These are phyloP conservation scores for Ustilago shanxiensis DNA, from an alignment of 1,284 basidiomycete species.

Conservation along the genomic window DNA sequence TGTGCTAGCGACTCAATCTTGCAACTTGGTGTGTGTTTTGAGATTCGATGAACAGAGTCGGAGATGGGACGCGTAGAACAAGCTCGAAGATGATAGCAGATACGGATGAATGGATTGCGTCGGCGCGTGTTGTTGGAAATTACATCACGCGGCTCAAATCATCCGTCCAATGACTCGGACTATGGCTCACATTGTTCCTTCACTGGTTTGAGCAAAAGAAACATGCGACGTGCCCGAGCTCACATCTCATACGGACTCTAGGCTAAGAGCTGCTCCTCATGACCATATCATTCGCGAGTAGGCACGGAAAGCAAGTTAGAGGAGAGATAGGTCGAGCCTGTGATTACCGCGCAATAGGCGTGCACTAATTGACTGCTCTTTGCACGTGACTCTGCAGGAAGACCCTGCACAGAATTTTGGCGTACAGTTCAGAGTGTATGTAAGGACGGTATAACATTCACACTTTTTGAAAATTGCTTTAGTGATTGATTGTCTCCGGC, in stretches of 20 bases:
- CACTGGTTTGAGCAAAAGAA: not conserved
- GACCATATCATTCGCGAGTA: not conserved
- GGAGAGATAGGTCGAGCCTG: not conserved
- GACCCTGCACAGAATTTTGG: conserved; percentile 29
- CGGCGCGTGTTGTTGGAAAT: conserved; percentile 23
- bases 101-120: not conserved
- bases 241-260: too few relatives aligned
- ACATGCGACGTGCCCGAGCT: too few relatives aligned
- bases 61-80: not conserved
- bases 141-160: conserved; percentile 26
- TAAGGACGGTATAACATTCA: not conserved
- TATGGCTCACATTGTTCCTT: not conserved
- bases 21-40: conserved; percentile 12
- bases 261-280: not conserved
- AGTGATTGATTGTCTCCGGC: not conserved
- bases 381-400: conserved; percentile 50
- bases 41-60: not conserved
- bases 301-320: not conserved
- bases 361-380: conserved; percentile 50
- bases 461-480: not conserved
- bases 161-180: not conserved
- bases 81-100: not conserved
- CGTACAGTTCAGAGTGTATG: too few relatives aligned
- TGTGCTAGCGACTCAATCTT: not conserved
- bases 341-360: conserved; percentile 9